Evolutionary conservation across 1,139 yeast species (phyloP), one percentile per base, ranked within the genome.

Genomic region (Tardiomyces depauwii): DNA sequence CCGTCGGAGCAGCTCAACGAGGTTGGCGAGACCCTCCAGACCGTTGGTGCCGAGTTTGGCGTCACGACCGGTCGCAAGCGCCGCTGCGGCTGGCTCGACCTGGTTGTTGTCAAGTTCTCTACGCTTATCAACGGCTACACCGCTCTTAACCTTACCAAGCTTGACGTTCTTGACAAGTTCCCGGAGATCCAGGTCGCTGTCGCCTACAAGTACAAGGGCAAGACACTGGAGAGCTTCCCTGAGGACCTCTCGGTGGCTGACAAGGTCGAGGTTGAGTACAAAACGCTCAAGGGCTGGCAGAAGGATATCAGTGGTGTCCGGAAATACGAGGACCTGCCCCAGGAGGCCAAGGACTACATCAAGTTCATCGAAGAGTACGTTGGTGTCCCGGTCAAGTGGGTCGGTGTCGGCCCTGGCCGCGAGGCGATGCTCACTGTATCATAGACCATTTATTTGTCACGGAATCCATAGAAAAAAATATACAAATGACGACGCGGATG

Each of bases 61-160:
- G 99, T 91, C 55, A 91, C 99, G 56, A 91, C 99, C 41, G 98
- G 99, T 55, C 84, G 99, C 73, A 89, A 89, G 77, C 85, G 99
- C 74, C 82, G 99, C 71, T 93, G 98, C 67, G 99, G 99, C 47
- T 91, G 99, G 99, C 79, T 91, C 61, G 99, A 91, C 68, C 74
- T 93, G 59, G 98, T 91, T 32, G 96, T 93, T 39, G 73, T 91
- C 67, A 85, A 83, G 66, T 91, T 91, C 70, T 88, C 97, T 42
- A 79, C 86, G 50, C 67, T 80, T 63, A 87, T 91, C 67, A 91
- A 91, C 63, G 98, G 98, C 47, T 91, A 89, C 75, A 91, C 98
- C 44, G 77, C 85, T 47, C 76, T 91, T 64, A 91, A 91, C 74
- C 82, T 93, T 64, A 91, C 98, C 58, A 93, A 91, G 68, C 77